Evolutionary conservation across 257 asterid genomes (phyloP), one percentile per base, ranked within the genome.

Genomic region (Lavandula angustifolia): DNA sequence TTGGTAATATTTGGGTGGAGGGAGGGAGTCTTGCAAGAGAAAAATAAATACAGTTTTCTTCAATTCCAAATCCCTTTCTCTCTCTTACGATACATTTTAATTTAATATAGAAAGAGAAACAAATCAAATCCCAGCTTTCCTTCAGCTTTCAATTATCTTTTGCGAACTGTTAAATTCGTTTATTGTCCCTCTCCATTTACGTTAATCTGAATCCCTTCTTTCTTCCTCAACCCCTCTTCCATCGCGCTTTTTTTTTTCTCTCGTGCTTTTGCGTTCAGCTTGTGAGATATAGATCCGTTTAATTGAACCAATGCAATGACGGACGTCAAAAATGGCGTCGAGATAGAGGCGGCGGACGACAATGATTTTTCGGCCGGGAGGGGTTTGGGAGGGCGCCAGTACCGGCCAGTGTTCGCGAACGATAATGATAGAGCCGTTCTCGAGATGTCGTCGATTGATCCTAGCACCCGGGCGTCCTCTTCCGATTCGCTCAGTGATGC

Each of bases 371-470:
- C 87, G 5, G 48, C 87, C 2, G 81, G 79, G 54, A 68, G 79
- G 65, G 87, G 84, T 60, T 53, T 65, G 75, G 85, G 85, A 32
- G 86, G 84, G 17, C 86, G 94, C 55, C 80, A 81, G 78, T 86
- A 86, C 79, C 73, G 79, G 51, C 94, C 94, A 13, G 94, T 86
- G 2, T 83, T 83, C 70, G 94, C 94, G 6, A 83, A 86, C 54
- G 90, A 86, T 62, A 60, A 75, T 27, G 88, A 85, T 79, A 85
- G 86, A 35, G 94, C 90, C 53, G 83, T 81, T 44, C 68, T 83
- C 8, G 90, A 86, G 81, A 86, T 86, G 88, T 76, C 94, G 18
- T 76, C 88, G 9, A 69, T 83, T 61, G 85, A 81, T 71, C 94
- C 86, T 11, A 63, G 61, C 56, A 61, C 60, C 46, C 62, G 42